A percentile compares a stretch with the other conserved stretches of the same genome.
Evolutionary conservation across 352 stramenopile genomes (phyloP).

Genomic region (Phytophthora fragariae): DNA sequence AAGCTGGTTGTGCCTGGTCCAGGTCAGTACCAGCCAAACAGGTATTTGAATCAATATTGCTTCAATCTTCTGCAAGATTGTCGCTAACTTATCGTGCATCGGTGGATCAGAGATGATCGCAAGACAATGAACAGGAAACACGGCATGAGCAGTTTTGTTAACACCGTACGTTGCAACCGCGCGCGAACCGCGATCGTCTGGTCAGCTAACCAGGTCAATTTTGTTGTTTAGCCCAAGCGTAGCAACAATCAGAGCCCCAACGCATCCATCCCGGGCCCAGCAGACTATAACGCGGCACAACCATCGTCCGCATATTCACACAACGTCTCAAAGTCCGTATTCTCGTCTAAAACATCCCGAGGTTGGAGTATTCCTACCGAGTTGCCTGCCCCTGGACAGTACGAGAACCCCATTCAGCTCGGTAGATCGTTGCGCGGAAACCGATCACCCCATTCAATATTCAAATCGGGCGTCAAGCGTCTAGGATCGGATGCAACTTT

Average conservation of each 20-base stretch:
- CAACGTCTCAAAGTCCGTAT: slow-evolving; percentile 68
- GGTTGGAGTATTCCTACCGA: slow-evolving; percentile 59
- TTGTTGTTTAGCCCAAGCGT: slow-evolving; percentile 32
- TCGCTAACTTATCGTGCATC: not conserved
- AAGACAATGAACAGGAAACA: slow-evolving; percentile 71
- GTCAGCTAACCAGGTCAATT: not conserved
- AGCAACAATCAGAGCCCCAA: slow-evolving; percentile 42
- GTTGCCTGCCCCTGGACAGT: slow-evolving; percentile 69
- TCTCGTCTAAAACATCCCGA: slow-evolving; percentile 67
- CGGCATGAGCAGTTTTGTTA: slow-evolving; percentile 73
- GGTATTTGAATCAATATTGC: slow-evolving; percentile 30
- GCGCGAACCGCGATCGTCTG: not conserved
- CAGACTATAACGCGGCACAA: slow-evolving; percentile 60
- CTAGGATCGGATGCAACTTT: slow-evolving; percentile 46
- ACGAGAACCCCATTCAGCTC: slow-evolving; percentile 70
- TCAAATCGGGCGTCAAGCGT: slow-evolving; percentile 72
- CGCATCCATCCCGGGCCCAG: slow-evolving; percentile 50
- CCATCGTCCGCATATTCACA: slow-evolving; percentile 49
- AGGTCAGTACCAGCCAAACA: slow-evolving; percentile 67
- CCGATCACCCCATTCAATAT: slow-evolving; percentile 55
- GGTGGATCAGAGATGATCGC: slow-evolving; percentile 33
- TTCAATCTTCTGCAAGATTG: not conserved
- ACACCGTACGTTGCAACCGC: slow-evolving; percentile 40
- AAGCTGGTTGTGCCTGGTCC: slow-evolving; percentile 63
- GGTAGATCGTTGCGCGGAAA: slow-evolving; percentile 29